Conservation (phyloP, 2,329 filamentous ascomycete genomes). For the Cryphonectria parasitica region DNA sequence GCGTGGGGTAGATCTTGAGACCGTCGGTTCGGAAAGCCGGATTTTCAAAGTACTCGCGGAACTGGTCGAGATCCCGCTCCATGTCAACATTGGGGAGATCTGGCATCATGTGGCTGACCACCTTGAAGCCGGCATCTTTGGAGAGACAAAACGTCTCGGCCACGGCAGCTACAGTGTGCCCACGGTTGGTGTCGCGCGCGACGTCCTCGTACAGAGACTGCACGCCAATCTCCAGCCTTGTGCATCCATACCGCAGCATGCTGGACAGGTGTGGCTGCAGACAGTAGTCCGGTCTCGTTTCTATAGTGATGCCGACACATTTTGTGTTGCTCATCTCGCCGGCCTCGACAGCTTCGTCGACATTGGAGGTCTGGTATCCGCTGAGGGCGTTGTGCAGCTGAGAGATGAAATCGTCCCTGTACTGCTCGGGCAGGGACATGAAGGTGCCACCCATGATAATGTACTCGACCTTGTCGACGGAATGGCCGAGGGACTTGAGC, state of each 20-base stretch:
- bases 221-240: slow-evolving; percentile 89
- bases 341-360: slow-evolving; percentile 92
- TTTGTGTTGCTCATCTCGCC: slow-evolving; percentile 97
- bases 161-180: slow-evolving; percentile 92
- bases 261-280: slow-evolving; percentile 91
- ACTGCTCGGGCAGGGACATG: slow-evolving; percentile 90
- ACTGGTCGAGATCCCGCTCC: slow-evolving; percentile 96
- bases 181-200: slow-evolving; percentile 95
- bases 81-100: slow-evolving; percentile 97
- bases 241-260: slow-evolving; percentile 98
- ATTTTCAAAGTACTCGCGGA: slow-evolving; percentile 97
- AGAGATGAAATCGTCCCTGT: slow-evolving; percentile 91
- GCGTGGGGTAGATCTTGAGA: slow-evolving; percentile 95
- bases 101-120: slow-evolving; percentile 99
- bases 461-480: slow-evolving; percentile 98
- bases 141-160: slow-evolving; percentile 96
- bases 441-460: slow-evolving; percentile 99
- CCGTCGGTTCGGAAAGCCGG: slow-evolving; percentile 95
- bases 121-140: slow-evolving; percentile 98
- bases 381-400: slow-evolving; percentile 96
- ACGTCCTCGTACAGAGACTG: slow-evolving; percentile 98
- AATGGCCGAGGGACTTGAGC: slow-evolving; percentile 92
- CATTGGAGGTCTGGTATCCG: slow-evolving; percentile 90
- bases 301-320: slow-evolving; percentile 97
- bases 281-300: slow-evolving; percentile 96